Base-by-base conservation (phyloP, 768 basidiomycete species). In the Tricholoma matsutake region DNA sequence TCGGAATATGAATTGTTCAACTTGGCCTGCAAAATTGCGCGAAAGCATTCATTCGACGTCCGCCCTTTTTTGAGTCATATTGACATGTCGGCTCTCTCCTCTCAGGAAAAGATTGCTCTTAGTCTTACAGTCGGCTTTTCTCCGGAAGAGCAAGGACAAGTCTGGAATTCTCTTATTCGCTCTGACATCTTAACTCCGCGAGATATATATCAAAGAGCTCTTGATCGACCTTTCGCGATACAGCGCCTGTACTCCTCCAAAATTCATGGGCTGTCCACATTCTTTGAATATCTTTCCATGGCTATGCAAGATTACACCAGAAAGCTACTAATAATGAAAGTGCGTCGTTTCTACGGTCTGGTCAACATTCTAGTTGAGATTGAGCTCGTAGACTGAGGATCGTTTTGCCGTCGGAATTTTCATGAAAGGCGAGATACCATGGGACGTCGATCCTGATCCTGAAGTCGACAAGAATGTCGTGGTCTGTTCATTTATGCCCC, bases 81-180 rank as follows among this genome's bases (percentile, higher is more conserved):
- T 16, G 80, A 89, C 65, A 79, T 84, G 59, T 81, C 83, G 2
- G 86, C 87, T 0, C 70, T 89, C 22, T 78, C 79, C 0, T 71
- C 79, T 0, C 69, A 75, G 18, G 77, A 89, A 67, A 88, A 87
- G 66, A 76, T 85, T 54, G 80, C 79, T 0, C 70, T 88, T 43
- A 80, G 72, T 32, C 65, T 71, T 1, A 74, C 77, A 2, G 67
- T 88, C 6, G 70, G 68, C 9, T 66, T 85, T 4, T 69, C 73
- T 25, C 72, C 70, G 2, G 68, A 75, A 6, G 75, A 80, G 18
- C 75, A 84, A 65, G 75, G 80, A 1, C 76, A 79, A 43, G 72
- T 88, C 47, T 89, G 86, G 85, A 88, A 88, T 64, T 87, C 86
- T 1, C 73, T 89, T 4, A 67, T 85, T 60, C 79, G 79, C 1